phyloP scores from a whole-genome alignment of 2,329 filamentous ascomycete species.

The Trichophyton simii region DNA sequence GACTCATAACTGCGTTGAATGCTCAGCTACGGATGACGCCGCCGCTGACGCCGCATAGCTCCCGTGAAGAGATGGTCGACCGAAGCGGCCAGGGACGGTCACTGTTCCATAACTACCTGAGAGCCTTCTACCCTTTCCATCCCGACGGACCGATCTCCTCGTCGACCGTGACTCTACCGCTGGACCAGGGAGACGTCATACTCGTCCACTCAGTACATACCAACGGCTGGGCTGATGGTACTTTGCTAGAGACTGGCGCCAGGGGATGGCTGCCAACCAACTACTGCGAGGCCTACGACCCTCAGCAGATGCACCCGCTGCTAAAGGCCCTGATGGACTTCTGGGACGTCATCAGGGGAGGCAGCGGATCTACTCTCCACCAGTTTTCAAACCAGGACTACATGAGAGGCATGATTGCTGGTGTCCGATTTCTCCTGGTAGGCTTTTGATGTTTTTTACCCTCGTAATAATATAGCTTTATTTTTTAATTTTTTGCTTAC shows the following conservation, averaged over 20 bases:
- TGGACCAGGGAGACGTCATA: constrained; percentile 84
- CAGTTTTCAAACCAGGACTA: constrained; percentile 87
- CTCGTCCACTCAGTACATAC: constrained; percentile 93
- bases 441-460: constrained; percentile 27
- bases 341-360: constrained; percentile 77
- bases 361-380: constrained; percentile 59
- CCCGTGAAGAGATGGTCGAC: constrained; percentile 41
- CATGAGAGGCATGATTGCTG: constrained; percentile 85
- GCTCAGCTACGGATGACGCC: constrained; percentile 54
- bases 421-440: constrained; percentile 80
- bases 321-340: constrained; percentile 80
- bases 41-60: constrained; percentile 59
- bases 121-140: constrained; percentile 86
- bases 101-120: constrained; percentile 85
- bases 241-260: constrained; percentile 68
- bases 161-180: constrained; percentile 73
- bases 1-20: constrained; percentile 12
- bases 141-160: constrained; percentile 65
- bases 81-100: constrained; percentile 40
- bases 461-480: not conserved
- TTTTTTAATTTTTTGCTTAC: not conserved
- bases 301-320: constrained; percentile 70
- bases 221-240: constrained; percentile 97
- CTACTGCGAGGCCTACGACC: constrained; percentile 92
- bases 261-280: constrained; percentile 96